Evolutionary conservation across 129 eudicot genomes (phyloP).

Genomic region (sunflower (Helianthus annuus)): DNA sequence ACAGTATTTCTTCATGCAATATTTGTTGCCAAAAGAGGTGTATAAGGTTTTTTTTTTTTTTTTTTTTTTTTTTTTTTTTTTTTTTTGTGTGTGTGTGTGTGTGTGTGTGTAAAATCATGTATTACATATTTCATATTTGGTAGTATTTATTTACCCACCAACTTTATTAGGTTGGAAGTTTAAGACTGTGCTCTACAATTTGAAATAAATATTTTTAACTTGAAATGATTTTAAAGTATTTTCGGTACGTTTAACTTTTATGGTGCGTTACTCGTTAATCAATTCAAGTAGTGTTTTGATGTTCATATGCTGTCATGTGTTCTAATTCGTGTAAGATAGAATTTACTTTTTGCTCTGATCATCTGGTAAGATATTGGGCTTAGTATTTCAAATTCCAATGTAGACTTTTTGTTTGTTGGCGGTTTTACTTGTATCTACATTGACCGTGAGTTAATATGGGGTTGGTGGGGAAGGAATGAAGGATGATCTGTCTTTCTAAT

Average conservation of each 20-base stretch:
- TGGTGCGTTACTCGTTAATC: neutral
- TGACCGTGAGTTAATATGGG: slow-evolving; percentile 3
- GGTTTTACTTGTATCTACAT: neutral
- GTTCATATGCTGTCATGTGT: neutral
- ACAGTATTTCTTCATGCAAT: neutral
- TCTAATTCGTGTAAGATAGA: neutral
- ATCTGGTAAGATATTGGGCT: neutral
- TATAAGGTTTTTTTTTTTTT: too few species aligned
- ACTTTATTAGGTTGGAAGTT: neutral
- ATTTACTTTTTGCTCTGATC: neutral
- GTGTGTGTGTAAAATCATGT: too few species aligned
- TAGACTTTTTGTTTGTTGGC: neutral
- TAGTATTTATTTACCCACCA: too few species aligned
- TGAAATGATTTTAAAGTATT: neutral
- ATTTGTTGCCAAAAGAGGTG: neutral
- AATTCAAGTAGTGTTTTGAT: neutral
- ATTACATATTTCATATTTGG: too few species aligned
- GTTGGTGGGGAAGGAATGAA: slow-evolving; percentile 10
- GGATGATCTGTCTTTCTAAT: neutral
- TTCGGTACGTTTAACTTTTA: neutral
- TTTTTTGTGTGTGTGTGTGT: too few species aligned
- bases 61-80: too few species aligned
- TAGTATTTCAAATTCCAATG: neutral
- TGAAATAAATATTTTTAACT: neutral
- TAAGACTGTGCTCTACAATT: neutral